Conservation (phyloP, 1,284 basidiomycete species). For the Rhodofomes roseus region DNA sequence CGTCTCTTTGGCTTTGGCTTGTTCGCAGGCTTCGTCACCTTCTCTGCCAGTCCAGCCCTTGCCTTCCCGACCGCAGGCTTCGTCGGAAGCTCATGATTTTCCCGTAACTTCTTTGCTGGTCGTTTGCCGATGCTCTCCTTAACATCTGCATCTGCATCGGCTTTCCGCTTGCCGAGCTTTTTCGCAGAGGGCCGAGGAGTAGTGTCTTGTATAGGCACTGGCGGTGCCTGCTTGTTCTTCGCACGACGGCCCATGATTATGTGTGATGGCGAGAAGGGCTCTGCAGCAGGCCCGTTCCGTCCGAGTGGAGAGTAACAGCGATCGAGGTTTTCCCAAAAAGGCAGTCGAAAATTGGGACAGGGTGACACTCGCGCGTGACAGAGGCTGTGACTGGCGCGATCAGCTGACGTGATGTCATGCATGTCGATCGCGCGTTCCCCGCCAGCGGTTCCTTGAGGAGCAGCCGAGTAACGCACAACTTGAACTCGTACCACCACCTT, state of each 20-base stretch:
- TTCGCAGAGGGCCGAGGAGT: conserved; percentile 39
- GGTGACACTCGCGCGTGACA: conserved; percentile 1
- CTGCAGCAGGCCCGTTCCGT: background rate
- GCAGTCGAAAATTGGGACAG: conserved; percentile 7
- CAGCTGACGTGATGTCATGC: conserved; percentile 7
- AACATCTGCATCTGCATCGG: conserved; percentile 44
- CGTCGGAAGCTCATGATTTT: conserved; percentile 20
- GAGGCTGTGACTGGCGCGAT: background rate
- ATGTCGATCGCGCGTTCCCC: background rate
- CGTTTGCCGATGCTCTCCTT: conserved; percentile 33
- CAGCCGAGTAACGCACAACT: background rate
- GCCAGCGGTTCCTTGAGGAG: background rate
- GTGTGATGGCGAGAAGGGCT: background rate
- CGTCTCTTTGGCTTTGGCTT: conserved; percentile 31
- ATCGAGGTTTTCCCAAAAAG: conserved; percentile 10
- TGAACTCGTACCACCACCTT: background rate
- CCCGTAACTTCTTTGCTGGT: conserved; percentile 58
- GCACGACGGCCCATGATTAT: conserved; percentile 82
- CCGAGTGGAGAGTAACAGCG: background rate
- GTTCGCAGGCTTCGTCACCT: conserved; percentile 15
- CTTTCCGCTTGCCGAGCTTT: conserved; percentile 73
- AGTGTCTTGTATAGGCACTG: conserved; percentile 52
- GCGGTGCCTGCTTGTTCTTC: conserved; percentile 86
- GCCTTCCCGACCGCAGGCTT: conserved; percentile 10
- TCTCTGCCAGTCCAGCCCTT: conserved; percentile 19